phyloP scores from a whole-genome alignment of 179 eudicot genomes.

The Silene coronaria region DNA sequence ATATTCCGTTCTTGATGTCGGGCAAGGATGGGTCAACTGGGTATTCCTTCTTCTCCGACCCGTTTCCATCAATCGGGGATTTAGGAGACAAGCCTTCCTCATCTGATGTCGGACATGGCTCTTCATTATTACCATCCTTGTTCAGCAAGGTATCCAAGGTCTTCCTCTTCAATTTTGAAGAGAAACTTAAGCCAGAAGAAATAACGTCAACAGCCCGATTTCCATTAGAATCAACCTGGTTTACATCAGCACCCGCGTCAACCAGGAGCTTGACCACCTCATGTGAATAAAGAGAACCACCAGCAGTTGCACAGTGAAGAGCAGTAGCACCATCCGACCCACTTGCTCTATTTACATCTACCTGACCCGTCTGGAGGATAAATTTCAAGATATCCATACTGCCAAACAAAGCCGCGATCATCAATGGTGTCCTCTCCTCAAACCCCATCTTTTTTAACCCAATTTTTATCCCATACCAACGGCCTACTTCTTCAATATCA shows the following conservation, averaged over 20 bases:
- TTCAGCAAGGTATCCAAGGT: slow-evolving; percentile 45
- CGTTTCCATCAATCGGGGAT: slow-evolving; percentile 34
- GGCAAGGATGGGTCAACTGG: slow-evolving; percentile 77
- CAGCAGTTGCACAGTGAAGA: slow-evolving; percentile 73
- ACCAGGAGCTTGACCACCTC: slow-evolving; percentile 57
- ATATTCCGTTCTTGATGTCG: slow-evolving; percentile 72
- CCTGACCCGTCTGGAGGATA: slow-evolving; percentile 40
- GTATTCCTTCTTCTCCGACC: slow-evolving; percentile 63
- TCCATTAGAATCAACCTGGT: slow-evolving; percentile 48
- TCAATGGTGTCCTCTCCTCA: slow-evolving; percentile 73
- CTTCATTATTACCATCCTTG: slow-evolving; percentile 28
- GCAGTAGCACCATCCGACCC: slow-evolving; percentile 82
- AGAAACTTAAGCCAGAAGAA: slow-evolving; percentile 30
- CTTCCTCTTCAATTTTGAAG: slow-evolving; percentile 42
- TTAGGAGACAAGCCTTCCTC: slow-evolving; percentile 27
- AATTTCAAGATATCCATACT: slow-evolving; percentile 50
- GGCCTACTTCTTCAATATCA: slow-evolving; percentile 47
- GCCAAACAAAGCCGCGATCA: slow-evolving; percentile 77
- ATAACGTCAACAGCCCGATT: slow-evolving; percentile 57
- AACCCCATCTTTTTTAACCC: slow-evolving; percentile 72
- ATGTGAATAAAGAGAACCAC: slow-evolving; percentile 42
- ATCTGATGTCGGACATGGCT: slow-evolving; percentile 21
- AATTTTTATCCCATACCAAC: slow-evolving; percentile 65
- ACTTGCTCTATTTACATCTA: slow-evolving; percentile 59
- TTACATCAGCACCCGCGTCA: slow-evolving; percentile 46